Evolutionary conservation across 306 rosid species (phyloP), one percentile per base, ranked within the genome.

Genomic region (Citrullus mucosospermus): DNA sequence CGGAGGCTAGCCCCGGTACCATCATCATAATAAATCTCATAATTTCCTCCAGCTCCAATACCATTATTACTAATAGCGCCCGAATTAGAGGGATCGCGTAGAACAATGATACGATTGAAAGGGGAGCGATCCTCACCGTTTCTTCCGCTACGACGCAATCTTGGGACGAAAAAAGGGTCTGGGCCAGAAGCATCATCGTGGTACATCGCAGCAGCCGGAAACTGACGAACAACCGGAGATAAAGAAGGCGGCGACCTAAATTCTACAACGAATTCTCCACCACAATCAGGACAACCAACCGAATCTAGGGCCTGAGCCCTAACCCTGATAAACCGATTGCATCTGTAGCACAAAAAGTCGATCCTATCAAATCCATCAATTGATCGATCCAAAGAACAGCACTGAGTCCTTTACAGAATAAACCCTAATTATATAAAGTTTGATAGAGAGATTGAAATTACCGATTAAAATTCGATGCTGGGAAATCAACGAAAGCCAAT

Each of bases 331-430:
- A 81, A 71, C 11, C 82, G 89, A 58, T 79, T 83, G 84, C 93
- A 91, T 67, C 91, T 71, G 83, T 88, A 86, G 78, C 91, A 88
- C 93, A 91, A 86, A 75, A 90, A 1, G 91, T 84, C 41, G 92
- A 80, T 76, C 81, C 85, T 13, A 79, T 25, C 6, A 89, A 80
- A 20, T 88, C 88, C 91, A 90, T 88, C 50, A 72, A 22, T 70
- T 48, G 57, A 70, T 70, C 22, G 16, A 70, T 70, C 76, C 20
- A 43, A 70, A 46, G 10, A 70, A 46, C 14, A 56, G 8, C 20
- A 44, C 22, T 5, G 44, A 69, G 57, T 44, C 38, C 48, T 70
- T 44, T 12, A 36, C 38, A 4, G 43, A 79, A 79, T 43, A 79
- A 67, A 50, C 55, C 71, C 76, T 59, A 66, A 32, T 36, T 36